Percentiles rank a stretch among this genome's conserved stretches.
These are phyloP conservation scores for Stromatinia cepivora DNA, from an alignment of 2,329 filamentous ascomycete genomes.

Conservation along the genomic window DNA sequence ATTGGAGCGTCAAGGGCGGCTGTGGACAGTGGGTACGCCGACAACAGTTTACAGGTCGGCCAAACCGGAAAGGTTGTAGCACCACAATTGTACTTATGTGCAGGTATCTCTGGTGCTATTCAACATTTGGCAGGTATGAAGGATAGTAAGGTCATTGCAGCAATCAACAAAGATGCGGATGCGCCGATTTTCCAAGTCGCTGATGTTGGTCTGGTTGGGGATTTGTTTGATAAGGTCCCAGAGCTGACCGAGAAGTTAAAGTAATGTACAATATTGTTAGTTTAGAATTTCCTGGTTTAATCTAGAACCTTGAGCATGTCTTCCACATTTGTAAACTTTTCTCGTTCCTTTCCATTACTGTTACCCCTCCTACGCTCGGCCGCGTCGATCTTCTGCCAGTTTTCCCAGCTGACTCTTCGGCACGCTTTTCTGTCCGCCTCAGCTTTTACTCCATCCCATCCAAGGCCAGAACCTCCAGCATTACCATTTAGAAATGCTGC, in stretches of 20 bases:
- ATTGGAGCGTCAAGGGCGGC: constrained; percentile 93
- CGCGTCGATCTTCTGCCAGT: constrained; percentile 84
- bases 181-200: constrained; percentile 98
- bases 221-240: constrained; percentile 93
- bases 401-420: constrained; percentile 72
- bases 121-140: constrained; percentile 99
- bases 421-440: constrained; percentile 58
- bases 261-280: constrained; percentile 35
- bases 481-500: constrained; percentile 50
- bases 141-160: constrained; percentile 98
- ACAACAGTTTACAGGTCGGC: constrained; percentile 97
- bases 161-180: constrained; percentile 97
- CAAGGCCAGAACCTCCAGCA: constrained; percentile 49
- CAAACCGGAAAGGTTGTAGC: constrained; percentile 99
- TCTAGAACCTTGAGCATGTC: constrained; percentile 59
- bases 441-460: constrained; percentile 74
- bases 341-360: constrained; percentile 71
- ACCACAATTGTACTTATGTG: constrained; percentile 90
- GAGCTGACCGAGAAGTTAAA: constrained; percentile 93
- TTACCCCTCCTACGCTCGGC: constrained; percentile 69
- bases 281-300: constrained; percentile 37
- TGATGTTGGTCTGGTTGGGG: constrained; percentile 91
- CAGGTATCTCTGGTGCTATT: constrained; percentile 94
- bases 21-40: constrained; percentile 94
- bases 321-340: constrained; percentile 61